These are phyloP conservation scores for Rhynchospora breviuscula DNA, from an alignment of 176 grass and related monocot species.

Conservation along the genomic window DNA sequence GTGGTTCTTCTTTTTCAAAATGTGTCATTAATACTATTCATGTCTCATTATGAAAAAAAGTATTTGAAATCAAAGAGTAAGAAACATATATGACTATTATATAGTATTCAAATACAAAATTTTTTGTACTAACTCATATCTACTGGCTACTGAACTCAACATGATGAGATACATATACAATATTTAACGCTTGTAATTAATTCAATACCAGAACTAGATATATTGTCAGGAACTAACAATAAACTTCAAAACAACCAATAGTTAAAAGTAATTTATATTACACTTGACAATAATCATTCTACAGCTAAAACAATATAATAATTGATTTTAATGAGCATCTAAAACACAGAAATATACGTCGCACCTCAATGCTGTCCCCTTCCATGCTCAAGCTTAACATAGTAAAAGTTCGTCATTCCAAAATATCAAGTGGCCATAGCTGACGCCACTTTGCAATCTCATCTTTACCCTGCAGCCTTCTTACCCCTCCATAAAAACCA, in stretches of 20 bases:
- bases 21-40: neutral
- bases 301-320: constrained; percentile 13
- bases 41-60: neutral
- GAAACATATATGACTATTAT: neutral
- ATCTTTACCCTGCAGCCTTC: constrained; percentile 61
- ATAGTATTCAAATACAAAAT: no score
- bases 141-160: neutral
- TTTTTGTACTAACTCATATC: neutral
- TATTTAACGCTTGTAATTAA: neutral
- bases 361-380: neutral
- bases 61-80: neutral
- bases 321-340: constrained; percentile 12
- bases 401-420: constrained; percentile 37
- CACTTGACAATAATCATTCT: constrained; percentile 2
- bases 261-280: constrained; percentile 14
- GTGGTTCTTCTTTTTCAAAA: neutral
- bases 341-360: neutral
- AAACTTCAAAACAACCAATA: neutral
- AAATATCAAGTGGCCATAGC: constrained; percentile 73
- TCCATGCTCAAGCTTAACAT: neutral
- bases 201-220: neutral
- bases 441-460: constrained; percentile 76
- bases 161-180: neutral
- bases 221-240: neutral
- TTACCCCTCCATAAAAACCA: constrained; percentile 84